Percentiles rank a stretch among this genome's conserved stretches.
These are phyloP conservation scores for Physcomitrium patens DNA, from an alignment of 225 moss, liverwort and hornwort genomes.

Conservation along the genomic window DNA sequence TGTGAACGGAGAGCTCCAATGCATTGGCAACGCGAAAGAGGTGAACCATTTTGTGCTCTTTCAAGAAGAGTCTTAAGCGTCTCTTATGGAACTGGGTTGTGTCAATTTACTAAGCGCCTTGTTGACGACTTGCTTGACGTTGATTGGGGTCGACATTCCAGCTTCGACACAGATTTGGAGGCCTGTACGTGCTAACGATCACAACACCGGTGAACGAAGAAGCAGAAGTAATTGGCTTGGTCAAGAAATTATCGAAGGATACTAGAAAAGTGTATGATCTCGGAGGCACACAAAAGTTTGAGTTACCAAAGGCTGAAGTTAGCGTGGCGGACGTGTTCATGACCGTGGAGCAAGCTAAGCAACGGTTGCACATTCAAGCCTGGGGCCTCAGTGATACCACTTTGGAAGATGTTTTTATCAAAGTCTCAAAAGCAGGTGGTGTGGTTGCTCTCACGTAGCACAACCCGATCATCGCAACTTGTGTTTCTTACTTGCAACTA, in stretches of 20 bases:
- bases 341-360: conserved; percentile 66
- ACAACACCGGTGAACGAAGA: conserved; percentile 77
- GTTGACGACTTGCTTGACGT: not conserved
- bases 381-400: conserved; percentile 94
- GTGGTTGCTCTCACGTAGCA: conserved; percentile 43
- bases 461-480: not conserved
- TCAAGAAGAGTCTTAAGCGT: not conserved
- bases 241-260: conserved; percentile 48
- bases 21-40: conserved; percentile 96
- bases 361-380: conserved; percentile 64
- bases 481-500: not conserved
- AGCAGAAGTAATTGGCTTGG: conserved; percentile 50
- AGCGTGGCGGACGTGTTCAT: conserved; percentile 47
- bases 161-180: conserved; percentile 86
- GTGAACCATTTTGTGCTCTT: conserved; percentile 36
- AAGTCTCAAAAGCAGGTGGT: conserved; percentile 73
- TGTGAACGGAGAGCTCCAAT: conserved; percentile 90
- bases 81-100: not conserved
- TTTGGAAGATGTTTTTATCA: conserved; percentile 86
- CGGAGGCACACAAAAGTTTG: conserved; percentile 89
- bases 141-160: conserved; percentile 26
- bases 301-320: conserved; percentile 75
- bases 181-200: conserved; percentile 76
- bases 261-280: conserved; percentile 77
- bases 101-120: not conserved